Evolutionary conservation across 306 rosid species (phyloP), one percentile per base, ranked within the genome.

Genomic region (Sophora flavescens): DNA sequence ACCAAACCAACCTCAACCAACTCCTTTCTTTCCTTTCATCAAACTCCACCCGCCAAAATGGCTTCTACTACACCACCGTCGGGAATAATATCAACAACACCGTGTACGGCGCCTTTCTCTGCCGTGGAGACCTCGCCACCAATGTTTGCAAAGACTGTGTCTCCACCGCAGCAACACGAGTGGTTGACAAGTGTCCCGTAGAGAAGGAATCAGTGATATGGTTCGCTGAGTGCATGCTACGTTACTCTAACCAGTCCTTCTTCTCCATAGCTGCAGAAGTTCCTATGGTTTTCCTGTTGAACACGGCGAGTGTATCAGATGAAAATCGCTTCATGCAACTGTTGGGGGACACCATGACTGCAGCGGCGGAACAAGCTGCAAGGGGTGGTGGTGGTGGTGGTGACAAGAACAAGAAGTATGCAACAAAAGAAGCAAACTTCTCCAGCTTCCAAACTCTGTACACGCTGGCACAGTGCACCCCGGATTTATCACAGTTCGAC

Each of bases 381-480:
- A 68, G 58, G 1, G 76, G 71, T 32, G 74, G 72, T 5, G 71
- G 10, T 6, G 76, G 71, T 32, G 74, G 72, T 5, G 71, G 10
- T 6, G 76, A 52, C 10, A 56, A 81, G 64, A 85, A 52, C 10
- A 56, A 81, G 64, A 85, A 81, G 73, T 85, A 78, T 70, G 71
- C 42, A 1, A 78, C 88, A 0, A 70, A 78, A 15, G 57, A 74
- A 74, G 72, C 54, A 0, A 73, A 77, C 2, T 17, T 81, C 13
- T 36, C 76, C 0, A 33, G 17, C 6, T 78, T 57, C n/a, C 68
- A 63, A 26, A 78, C 33, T 2, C 6, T 85, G 28, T 75, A 78
- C 52, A 69, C 79, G 66, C 70, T 85, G 8, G 82, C 52, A 4
- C 86, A 81, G 73, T 85, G 88, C 63, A 82, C 81, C 8, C 86